Conservation (phyloP, 257 asterid genomes). For the Primulina eburnea region DNA sequence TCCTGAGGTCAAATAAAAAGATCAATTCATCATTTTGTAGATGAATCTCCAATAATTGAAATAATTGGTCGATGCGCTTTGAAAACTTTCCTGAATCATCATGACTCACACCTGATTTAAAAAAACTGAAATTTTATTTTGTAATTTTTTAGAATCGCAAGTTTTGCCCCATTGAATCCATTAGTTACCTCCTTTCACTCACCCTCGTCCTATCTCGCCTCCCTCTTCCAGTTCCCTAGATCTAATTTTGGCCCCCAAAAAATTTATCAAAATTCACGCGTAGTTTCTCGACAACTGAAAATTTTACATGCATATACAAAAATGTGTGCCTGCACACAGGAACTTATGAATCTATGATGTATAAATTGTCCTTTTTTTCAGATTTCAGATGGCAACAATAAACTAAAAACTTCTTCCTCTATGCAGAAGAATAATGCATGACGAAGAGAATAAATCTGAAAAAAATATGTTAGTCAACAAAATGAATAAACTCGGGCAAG, state of each 20-base stretch:
- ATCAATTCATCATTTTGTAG: neutral
- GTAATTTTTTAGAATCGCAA: no score
- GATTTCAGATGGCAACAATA: slow-evolving; percentile 3
- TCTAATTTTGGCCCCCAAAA: no score
- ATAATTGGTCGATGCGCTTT: slow-evolving; percentile 7
- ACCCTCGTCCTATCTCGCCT: no score
- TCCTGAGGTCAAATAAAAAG: slow-evolving; percentile 48
- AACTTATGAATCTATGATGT: no score
- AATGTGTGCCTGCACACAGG: no score
- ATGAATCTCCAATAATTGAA: slow-evolving; percentile 6
- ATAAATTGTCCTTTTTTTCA: neutral
- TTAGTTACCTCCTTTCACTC: no score
- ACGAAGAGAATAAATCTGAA: neutral
- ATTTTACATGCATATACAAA: no score
- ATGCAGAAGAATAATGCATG: neutral
- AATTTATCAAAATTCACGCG: no score
- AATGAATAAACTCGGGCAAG: slow-evolving; percentile 5
- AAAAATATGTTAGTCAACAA: slow-evolving; percentile 4
- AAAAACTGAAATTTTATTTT: no score
- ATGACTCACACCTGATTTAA: neutral
- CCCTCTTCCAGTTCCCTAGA: no score
- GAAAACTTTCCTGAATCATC: neutral
- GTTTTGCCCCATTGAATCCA: no score
- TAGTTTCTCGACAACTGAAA: no score
- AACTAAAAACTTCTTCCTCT: neutral